Percentiles rank a stretch among this genome's conserved stretches.
These are phyloP conservation scores for Colletotrichum sp. DNA, from an alignment of 2,329 filamentous ascomycete species.

Conservation along the genomic window DNA sequence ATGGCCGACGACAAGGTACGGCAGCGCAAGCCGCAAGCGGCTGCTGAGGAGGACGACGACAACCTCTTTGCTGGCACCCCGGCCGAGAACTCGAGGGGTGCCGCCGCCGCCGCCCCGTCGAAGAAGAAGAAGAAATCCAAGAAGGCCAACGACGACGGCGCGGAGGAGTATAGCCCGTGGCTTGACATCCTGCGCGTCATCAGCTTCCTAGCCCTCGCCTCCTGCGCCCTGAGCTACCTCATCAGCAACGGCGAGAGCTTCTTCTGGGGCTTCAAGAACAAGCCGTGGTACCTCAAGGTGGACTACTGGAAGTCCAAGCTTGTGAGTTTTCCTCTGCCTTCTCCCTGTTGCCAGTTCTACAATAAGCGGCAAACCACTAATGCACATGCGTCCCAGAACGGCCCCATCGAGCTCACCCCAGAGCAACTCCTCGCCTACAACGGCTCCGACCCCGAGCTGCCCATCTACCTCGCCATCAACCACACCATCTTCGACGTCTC, in stretches of 20 bases:
- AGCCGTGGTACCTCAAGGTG: conserved; percentile 65
- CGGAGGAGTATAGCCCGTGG: conserved; percentile 61
- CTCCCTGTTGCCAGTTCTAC: no score
- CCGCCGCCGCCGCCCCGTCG: not conserved
- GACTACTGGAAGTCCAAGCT: conserved; percentile 64
- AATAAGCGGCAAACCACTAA: no score
- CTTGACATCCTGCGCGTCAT: conserved; percentile 75
- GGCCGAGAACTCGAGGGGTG: conserved; percentile 22
- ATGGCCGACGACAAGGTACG: conserved; percentile 45
- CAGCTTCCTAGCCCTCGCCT: conserved; percentile 69
- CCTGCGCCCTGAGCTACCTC: conserved; percentile 76
- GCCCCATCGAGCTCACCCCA: conserved; percentile 75
- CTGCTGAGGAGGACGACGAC: conserved; percentile 24
- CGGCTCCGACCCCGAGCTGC: conserved; percentile 75
- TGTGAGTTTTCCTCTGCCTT: conserved; percentile 47
- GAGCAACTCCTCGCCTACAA: conserved; percentile 76
- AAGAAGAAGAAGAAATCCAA: conserved; percentile 31
- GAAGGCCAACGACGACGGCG: conserved; percentile 46
- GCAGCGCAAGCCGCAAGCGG: conserved; percentile 45
- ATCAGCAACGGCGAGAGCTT: conserved; percentile 73
- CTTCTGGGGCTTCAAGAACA: conserved; percentile 68
- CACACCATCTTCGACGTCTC: conserved; percentile 86
- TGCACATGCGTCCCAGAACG: conserved; percentile 39
- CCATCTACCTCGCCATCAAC: conserved; percentile 91
- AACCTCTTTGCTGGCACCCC: conserved; percentile 32